Conservation (phyloP, 257 asterid species). For the Solanum sitiens region DNA sequence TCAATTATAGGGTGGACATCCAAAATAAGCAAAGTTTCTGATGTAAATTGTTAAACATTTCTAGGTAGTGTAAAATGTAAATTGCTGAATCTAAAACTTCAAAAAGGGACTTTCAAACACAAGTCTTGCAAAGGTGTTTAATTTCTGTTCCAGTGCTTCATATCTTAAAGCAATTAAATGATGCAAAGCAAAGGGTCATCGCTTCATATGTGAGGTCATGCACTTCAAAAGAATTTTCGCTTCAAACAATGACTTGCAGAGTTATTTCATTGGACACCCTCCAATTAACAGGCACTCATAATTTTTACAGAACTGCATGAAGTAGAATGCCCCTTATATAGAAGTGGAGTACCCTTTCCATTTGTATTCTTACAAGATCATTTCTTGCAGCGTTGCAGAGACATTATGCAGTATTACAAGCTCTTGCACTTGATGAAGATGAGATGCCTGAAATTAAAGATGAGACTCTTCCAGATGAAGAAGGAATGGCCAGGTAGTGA, state of each 20-base stretch:
- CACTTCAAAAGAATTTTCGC: not conserved
- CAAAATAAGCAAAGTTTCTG: not conserved
- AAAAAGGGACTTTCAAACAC: not conserved
- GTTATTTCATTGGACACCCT: not conserved
- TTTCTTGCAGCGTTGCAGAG: constrained; percentile 79
- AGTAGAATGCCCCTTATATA: not conserved
- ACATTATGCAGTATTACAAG: constrained; percentile 90
- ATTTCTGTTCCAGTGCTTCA: not conserved
- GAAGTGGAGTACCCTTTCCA: not conserved
- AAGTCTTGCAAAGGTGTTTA: not conserved
- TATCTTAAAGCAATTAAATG: not conserved
- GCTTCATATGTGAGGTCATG: not conserved
- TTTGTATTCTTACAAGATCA: not conserved
- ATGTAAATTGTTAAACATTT: not conserved
- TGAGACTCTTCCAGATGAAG: constrained; percentile 97
- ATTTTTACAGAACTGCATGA: not conserved
- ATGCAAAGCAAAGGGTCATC: not conserved
- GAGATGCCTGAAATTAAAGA: constrained; percentile 90
- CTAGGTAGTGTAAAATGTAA: not conserved
- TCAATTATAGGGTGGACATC: not conserved
- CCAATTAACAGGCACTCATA: not conserved
- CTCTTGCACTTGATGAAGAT: constrained; percentile 92
- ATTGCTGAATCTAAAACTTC: not conserved
- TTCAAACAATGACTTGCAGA: not conserved
- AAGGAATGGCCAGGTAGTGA: constrained; percentile 75